Evolutionary conservation across 495 filamentous ascomycete genomes (phyloP).

Genomic region (Podospora comata): DNA sequence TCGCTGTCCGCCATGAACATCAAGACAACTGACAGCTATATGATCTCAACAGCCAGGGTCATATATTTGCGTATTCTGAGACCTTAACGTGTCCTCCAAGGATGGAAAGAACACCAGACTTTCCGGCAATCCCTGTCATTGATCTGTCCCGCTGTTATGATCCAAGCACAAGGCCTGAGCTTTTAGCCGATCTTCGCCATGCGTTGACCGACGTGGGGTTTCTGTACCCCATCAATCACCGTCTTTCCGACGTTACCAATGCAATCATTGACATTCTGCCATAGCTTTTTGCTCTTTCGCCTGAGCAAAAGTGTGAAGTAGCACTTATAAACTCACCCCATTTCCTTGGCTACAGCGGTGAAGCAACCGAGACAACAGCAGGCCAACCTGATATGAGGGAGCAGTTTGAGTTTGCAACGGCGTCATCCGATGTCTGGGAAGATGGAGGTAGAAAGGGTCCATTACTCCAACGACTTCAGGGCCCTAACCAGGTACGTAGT

Average conservation of each 20-base stretch:
- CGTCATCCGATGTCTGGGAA: constrained; percentile 41
- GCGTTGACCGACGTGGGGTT: not conserved
- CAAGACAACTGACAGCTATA: too few species aligned
- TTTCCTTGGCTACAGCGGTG: constrained; percentile 52
- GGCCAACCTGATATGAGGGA: constrained; percentile 50
- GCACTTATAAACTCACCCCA: constrained; percentile 51
- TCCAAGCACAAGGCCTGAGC: not conserved
- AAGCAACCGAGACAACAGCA: constrained; percentile 50
- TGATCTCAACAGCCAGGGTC: too few species aligned
- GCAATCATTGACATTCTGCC: not conserved
- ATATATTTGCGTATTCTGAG: too few species aligned
- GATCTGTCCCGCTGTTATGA: not conserved
- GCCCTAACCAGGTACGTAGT: not conserved
- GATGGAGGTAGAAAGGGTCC: constrained; percentile 26
- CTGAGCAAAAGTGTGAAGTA: constrained; percentile 37
- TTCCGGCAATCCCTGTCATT: not conserved
- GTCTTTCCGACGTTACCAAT: not conserved
- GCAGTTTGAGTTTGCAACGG: constrained; percentile 56
- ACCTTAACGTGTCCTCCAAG: too few species aligned
- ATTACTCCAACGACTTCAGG: constrained; percentile 21
- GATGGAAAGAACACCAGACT: not conserved
- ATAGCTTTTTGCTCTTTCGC: constrained; percentile 25
- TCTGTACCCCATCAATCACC: not conserved
- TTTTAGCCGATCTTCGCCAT: not conserved
- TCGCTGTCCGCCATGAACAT: too few species aligned